phyloP scores from a whole-genome alignment of 2,329 filamentous ascomycete genomes.

The Rhynchosporium agropyri region DNA sequence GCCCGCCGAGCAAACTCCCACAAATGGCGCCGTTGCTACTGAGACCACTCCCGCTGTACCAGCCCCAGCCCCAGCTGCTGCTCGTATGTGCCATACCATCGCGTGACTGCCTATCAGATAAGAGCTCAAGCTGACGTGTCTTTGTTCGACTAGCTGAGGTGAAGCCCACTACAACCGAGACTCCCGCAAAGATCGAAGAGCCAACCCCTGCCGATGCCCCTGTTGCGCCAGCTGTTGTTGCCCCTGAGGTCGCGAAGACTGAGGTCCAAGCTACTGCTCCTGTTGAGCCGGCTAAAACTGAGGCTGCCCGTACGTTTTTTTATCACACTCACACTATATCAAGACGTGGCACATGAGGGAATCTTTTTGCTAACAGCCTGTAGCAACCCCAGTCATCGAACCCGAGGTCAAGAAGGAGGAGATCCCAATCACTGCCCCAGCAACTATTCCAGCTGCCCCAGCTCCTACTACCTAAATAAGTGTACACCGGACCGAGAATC shows the following conservation, averaged over 20 bases:
- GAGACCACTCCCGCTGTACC: constrained; percentile 30
- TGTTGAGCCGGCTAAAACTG: constrained; percentile 30
- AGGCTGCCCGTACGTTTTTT: constrained; percentile 21
- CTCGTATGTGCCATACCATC: constrained; percentile 25
- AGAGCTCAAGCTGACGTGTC: constrained; percentile 21
- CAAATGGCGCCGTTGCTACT: constrained; percentile 27
- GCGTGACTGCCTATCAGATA: constrained; percentile 19
- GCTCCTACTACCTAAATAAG: constrained; percentile 27
- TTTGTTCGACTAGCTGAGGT: constrained; percentile 22
- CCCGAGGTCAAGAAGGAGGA: constrained; percentile 30
- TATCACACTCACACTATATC: neutral
- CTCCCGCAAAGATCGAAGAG: constrained; percentile 30
- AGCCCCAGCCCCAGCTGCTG: constrained; percentile 29
- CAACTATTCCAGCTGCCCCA: constrained; percentile 22
- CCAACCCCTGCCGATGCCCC: constrained; percentile 23
- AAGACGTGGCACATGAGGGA: no score
- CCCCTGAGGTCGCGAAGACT: constrained; percentile 28
- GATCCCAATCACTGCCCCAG: constrained; percentile 24
- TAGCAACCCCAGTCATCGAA: constrained; percentile 29
- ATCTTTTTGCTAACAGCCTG: constrained; percentile 9
- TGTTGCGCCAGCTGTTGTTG: constrained; percentile 13
- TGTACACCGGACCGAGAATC: constrained; percentile 3
- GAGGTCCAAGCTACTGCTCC: constrained; percentile 28
- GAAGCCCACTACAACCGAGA: constrained; percentile 25
- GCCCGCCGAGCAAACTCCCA: constrained; percentile 23